phyloP scores from a whole-genome alignment of 768 basidiomycete species.

The Filobasidium floriforme region DNA sequence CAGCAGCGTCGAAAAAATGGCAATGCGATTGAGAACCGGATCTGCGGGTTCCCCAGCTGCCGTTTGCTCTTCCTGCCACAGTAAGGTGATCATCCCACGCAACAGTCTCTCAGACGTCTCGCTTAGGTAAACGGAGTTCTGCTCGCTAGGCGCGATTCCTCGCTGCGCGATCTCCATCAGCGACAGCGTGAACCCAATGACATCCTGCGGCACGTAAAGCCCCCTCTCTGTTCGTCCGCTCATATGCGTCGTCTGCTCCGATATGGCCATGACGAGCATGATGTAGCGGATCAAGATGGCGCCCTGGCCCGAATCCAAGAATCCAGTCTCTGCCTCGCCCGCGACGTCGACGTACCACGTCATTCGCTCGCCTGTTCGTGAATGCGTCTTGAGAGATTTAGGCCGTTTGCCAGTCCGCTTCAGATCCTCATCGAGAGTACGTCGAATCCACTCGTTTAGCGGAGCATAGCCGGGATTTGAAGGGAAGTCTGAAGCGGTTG shows the following conservation, averaged over 20 bases:
- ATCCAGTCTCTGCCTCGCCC: not conserved
- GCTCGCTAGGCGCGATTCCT: conserved; percentile 52
- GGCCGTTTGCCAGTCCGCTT: not conserved
- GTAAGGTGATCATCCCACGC: conserved; percentile 62
- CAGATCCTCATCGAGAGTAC: conserved; percentile 3
- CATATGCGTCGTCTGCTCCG: conserved; percentile 74
- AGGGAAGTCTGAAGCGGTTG: conserved; percentile 31
- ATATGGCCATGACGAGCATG: conserved; percentile 66
- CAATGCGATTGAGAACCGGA: conserved; percentile 25
- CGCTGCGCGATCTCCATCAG: conserved; percentile 73
- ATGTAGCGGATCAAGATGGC: conserved; percentile 78
- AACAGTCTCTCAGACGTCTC: conserved; percentile 72
- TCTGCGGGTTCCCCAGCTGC: not conserved
- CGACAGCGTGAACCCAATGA: conserved; percentile 79
- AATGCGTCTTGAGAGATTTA: not conserved
- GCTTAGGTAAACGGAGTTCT: conserved; percentile 64
- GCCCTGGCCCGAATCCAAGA: not conserved
- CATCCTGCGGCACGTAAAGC: conserved; percentile 83
- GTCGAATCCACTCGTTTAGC: conserved; percentile 80
- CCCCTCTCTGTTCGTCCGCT: conserved; percentile 66
- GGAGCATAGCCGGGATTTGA: conserved; percentile 45
- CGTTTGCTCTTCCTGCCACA: conserved; percentile 44
- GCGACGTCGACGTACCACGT: not conserved
- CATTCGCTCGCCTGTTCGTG: not conserved
- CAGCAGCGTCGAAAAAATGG: conserved; percentile 74